Conservation (phyloP, 1,284 basidiomycete species). For the Irpex rosettiformis region DNA sequence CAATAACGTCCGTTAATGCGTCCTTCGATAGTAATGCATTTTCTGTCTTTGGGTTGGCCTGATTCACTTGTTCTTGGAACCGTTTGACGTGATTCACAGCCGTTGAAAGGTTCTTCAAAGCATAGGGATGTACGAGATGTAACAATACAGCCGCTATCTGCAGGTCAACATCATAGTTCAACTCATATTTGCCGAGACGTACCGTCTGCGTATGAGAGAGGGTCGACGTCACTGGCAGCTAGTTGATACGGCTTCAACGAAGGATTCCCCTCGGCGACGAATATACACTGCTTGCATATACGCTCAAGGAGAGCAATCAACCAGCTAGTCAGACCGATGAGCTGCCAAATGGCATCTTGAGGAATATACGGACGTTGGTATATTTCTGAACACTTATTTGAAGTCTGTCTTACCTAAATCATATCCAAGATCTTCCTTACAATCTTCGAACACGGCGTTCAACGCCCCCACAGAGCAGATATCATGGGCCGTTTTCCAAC, state of each 20-base stretch:
- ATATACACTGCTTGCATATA: conserved; percentile 60
- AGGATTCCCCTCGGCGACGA: conserved; percentile 29
- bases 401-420: conserved; percentile 52
- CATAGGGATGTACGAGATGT: conserved; percentile 57
- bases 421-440: conserved; percentile 53
- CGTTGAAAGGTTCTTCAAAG: conserved; percentile 45
- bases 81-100: conserved; percentile 53
- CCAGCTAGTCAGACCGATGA: conserved; percentile 60
- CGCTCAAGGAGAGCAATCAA: conserved; percentile 56
- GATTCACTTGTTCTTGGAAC: conserved; percentile 49
- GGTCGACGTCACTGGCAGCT: neutral
- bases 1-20: conserved; percentile 56
- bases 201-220: conserved; percentile 5
- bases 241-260: conserved; percentile 1
- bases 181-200: neutral
- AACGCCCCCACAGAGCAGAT: conserved; percentile 59
- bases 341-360: conserved; percentile 68
- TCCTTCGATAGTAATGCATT: conserved; percentile 60
- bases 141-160: conserved; percentile 39
- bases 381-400: no score
- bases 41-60: conserved; percentile 51
- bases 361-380: no score
- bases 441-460: conserved; percentile 62
- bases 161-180: conserved; percentile 3
- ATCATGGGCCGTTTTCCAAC: conserved; percentile 58